Percentiles rank a stretch among this genome's conserved stretches.
Conservation (phyloP, 2,329 filamentous ascomycete genomes). For the Zymoseptoria crescenta region DNA sequence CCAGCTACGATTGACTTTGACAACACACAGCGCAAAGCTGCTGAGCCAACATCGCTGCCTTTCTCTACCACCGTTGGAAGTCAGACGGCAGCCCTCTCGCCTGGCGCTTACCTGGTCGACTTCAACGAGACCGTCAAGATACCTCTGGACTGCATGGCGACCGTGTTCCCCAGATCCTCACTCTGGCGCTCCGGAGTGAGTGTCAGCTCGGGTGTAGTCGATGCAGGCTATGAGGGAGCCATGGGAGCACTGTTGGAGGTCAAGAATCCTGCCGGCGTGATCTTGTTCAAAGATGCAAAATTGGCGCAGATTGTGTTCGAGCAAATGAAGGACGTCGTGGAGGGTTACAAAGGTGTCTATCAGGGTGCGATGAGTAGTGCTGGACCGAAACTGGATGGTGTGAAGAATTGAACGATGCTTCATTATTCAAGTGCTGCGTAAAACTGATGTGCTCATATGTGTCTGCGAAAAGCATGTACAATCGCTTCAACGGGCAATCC, state of each 20-base stretch:
- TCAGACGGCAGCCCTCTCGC: not conserved
- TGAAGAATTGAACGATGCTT: not conserved
- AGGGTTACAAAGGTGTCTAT: conserved; percentile 33
- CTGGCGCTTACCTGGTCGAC: conserved; percentile 33
- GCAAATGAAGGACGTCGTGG: conserved; percentile 30
- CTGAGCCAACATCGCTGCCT: conserved; percentile 1
- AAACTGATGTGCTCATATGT: not conserved
- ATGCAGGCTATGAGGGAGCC: conserved; percentile 37
- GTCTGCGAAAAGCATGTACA: not conserved
- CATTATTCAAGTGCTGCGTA: not conserved
- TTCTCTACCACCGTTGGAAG: not conserved
- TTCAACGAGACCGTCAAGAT: conserved; percentile 37
- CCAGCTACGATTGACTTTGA: conserved; percentile 10
- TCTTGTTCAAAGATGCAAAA: conserved; percentile 29
- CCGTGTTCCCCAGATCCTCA: conserved; percentile 33
- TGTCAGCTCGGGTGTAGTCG: conserved; percentile 33
- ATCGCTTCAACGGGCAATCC: not conserved
- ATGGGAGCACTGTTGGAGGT: conserved; percentile 34
- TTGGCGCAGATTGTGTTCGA: conserved; percentile 38
- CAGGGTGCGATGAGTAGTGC: conserved; percentile 18
- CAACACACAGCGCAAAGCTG: conserved; percentile 5
- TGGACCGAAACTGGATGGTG: not conserved
- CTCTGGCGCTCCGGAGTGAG: conserved; percentile 35
- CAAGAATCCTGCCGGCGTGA: conserved; percentile 24
- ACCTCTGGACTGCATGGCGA: conserved; percentile 35